phyloP scores from a whole-genome alignment of 805 yeast species.

The Candida tallmaniae region DNA sequence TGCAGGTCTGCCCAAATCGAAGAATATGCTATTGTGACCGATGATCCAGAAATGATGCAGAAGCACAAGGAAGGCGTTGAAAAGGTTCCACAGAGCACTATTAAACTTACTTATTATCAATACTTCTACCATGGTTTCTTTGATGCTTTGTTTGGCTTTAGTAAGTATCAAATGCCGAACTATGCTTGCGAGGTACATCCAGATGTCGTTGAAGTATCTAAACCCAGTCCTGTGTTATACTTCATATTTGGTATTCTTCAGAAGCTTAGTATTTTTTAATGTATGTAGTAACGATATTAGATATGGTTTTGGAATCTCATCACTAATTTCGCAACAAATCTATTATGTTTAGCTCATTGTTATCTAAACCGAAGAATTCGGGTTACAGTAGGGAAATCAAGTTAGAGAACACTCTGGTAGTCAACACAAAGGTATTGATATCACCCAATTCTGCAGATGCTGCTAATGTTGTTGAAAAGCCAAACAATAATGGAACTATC shows the following conservation, averaged over 20 bases:
- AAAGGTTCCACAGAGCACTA: too few relatives aligned
- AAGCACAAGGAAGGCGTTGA: conserved; percentile 1
- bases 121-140: too few relatives aligned
- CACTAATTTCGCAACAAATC: neutral
- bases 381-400: conserved; percentile 11
- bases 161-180: neutral
- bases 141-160: too few relatives aligned
- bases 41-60: conserved; percentile 28
- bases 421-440: conserved; percentile 2
- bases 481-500: conserved; percentile 4
- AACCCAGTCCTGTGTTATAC: neutral
- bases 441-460: neutral
- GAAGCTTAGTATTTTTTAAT: conserved; percentile 4
- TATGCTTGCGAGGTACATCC: conserved; percentile 1
- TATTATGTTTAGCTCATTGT: conserved; percentile 31
- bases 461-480: neutral
- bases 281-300: neutral
- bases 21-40: conserved; percentile 35
- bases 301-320: neutral
- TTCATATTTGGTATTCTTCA: conserved; percentile 3
- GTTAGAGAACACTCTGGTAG: neutral
- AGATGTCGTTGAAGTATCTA: conserved; percentile 1
- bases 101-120: too few relatives aligned
- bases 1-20: conserved; percentile 19
- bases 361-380: conserved; percentile 30